These are phyloP conservation scores for Cryptococcus neoformans DNA, from an alignment of 1,284 basidiomycete genomes.

Conservation along the genomic window DNA sequence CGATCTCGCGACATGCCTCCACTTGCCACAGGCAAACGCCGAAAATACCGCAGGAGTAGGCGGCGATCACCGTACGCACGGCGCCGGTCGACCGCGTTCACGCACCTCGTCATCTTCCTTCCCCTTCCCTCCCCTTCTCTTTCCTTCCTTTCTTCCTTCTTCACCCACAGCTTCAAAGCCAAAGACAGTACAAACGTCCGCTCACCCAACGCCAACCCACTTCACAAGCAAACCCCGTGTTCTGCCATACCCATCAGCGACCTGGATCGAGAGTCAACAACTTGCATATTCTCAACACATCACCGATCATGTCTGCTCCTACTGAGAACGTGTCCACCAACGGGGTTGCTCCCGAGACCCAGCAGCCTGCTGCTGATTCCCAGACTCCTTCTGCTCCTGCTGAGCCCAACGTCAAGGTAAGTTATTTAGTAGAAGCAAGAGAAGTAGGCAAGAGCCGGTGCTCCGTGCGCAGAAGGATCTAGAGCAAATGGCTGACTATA, in stretches of 20 bases:
- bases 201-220: not conserved
- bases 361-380: constrained; percentile 3
- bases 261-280: not conserved
- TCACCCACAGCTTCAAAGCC: not conserved
- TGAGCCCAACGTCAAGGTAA: not conserved
- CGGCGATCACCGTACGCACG: too few species aligned
- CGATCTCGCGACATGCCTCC: too few species aligned
- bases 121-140: not conserved
- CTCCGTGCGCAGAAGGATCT: not conserved
- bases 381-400: not conserved
- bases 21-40: too few species aligned
- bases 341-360: constrained; percentile 11
- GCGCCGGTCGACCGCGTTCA: not conserved
- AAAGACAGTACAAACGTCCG: not conserved
- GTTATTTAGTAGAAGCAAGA: not conserved
- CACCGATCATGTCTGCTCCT: constrained; percentile 11
- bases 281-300: not conserved
- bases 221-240: not conserved
- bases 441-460: not conserved
- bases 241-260: constrained; percentile 5
- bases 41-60: too few species aligned
- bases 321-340: constrained; percentile 6
- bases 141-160: not conserved
- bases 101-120: not conserved
- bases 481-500: not conserved